Evolutionary conservation across 2,329 filamentous ascomycete species (phyloP).

Genomic region (Fusarium camptoceras): DNA sequence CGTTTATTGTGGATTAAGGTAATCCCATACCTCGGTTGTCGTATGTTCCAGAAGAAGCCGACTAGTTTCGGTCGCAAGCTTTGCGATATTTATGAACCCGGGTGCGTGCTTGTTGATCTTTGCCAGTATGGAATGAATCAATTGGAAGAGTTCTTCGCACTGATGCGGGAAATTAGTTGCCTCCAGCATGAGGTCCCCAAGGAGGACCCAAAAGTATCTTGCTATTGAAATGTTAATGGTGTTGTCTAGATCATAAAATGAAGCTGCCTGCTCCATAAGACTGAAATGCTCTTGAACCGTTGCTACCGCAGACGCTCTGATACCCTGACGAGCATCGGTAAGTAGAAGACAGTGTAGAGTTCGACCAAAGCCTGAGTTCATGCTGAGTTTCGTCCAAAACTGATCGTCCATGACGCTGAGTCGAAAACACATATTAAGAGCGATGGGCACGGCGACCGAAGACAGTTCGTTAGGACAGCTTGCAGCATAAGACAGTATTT

Average conservation of each 20-base stretch:
- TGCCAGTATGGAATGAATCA: conserved; percentile 56
- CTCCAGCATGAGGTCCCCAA: conserved; percentile 51
- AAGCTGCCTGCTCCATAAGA: conserved; percentile 2
- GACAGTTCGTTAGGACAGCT: conserved; percentile 40
- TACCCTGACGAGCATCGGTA: conserved; percentile 41
- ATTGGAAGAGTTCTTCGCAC: conserved; percentile 60
- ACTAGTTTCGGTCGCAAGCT: conserved; percentile 48
- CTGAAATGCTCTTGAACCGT: conserved; percentile 50
- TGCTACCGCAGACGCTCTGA: conserved; percentile 50
- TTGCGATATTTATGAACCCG: conserved; percentile 49
- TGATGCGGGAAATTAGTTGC: conserved; percentile 49
- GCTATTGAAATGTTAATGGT: conserved; percentile 21
- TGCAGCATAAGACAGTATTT: conserved; percentile 46
- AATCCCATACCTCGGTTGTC: conserved; percentile 54
- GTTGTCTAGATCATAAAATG: background rate
- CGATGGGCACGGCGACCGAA: conserved; percentile 44
- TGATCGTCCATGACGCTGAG: conserved; percentile 44
- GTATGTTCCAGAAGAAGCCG: conserved; percentile 55
- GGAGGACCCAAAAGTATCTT: conserved; percentile 49
- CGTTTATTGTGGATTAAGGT: background rate
- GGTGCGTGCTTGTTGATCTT: conserved; percentile 45
- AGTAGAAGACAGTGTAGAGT: conserved; percentile 46
- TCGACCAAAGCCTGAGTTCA: conserved; percentile 37
- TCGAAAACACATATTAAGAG: conserved; percentile 47
- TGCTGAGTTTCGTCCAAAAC: conserved; percentile 48